Conservation (phyloP, 169 alveolate species). For the Babesia caballi region DNA sequence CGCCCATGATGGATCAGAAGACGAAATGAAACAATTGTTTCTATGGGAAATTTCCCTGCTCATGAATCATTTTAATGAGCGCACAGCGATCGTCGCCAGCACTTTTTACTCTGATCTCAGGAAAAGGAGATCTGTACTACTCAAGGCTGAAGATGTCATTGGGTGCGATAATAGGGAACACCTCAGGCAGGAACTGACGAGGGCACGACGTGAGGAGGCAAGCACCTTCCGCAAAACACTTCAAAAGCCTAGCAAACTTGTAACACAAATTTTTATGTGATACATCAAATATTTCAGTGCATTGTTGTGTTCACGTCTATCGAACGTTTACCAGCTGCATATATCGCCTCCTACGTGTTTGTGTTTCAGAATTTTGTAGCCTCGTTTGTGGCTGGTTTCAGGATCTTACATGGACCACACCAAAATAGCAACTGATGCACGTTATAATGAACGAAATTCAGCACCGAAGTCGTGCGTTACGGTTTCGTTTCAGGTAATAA, state of each 20-base stretch:
- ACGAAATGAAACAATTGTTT: not conserved
- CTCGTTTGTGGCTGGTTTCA: not conserved
- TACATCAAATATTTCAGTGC: too few species aligned
- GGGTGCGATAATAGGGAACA: constrained; percentile 9
- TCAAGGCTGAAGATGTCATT: constrained; percentile 45
- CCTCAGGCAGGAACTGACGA: constrained; percentile 12
- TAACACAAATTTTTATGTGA: constrained; percentile 2
- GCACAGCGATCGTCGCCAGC: constrained; percentile 46
- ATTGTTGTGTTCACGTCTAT: too few species aligned
- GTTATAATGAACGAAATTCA: not conserved
- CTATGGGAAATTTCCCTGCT: constrained; percentile 52
- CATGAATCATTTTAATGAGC: constrained; percentile 50
- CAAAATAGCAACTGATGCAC: constrained; percentile 10
- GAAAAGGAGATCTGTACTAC: not conserved
- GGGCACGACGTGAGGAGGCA: constrained; percentile 15
- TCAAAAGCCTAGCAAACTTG: constrained; percentile 6
- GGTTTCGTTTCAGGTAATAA: not conserved
- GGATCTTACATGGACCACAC: constrained; percentile 1
- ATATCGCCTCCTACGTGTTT: too few species aligned
- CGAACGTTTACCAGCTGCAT: too few species aligned
- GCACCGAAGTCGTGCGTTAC: not conserved
- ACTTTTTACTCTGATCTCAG: constrained; percentile 40
- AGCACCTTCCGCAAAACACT: constrained; percentile 14
- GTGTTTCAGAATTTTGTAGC: not conserved
- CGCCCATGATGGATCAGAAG: not conserved